Evolutionary conservation across 148 eudicot genomes (phyloP).

Genomic region (Diospyros kaki): DNA sequence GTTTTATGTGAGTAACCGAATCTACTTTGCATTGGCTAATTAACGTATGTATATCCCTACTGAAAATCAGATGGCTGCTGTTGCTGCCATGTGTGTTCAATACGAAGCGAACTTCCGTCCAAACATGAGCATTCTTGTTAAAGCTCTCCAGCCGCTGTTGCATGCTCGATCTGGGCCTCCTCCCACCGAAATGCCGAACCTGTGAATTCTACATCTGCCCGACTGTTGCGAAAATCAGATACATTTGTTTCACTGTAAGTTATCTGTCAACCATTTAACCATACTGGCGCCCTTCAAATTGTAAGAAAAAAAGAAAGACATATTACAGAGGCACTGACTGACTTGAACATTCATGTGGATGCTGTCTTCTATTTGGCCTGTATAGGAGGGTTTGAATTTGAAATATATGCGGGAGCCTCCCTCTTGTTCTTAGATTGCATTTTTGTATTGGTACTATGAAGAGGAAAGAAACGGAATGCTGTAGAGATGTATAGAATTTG

Average conservation of each 20-base stretch:
- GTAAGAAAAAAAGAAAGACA: background rate
- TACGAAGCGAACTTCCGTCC: slow-evolving; percentile 82
- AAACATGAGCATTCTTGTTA: slow-evolving; percentile 76
- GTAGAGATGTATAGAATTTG: slow-evolving; percentile 4
- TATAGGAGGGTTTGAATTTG: background rate
- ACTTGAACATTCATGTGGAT: background rate
- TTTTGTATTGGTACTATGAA: background rate
- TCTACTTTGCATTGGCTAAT: background rate
- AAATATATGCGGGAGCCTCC: background rate
- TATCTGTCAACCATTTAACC: slow-evolving; percentile 2
- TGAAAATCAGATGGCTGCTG: slow-evolving; percentile 74
- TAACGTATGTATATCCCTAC: background rate
- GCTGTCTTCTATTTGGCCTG: slow-evolving; percentile 5
- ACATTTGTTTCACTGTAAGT: slow-evolving; percentile 1
- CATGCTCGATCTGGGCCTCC: slow-evolving; percentile 51
- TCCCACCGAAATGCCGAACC: slow-evolving; percentile 31
- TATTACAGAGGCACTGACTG: too few species aligned
- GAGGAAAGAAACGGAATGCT: background rate
- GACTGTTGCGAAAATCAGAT: too few species aligned
- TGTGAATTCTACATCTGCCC: slow-evolving; percentile 12
- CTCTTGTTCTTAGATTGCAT: background rate
- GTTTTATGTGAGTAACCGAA: background rate
- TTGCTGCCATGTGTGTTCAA: slow-evolving; percentile 85
- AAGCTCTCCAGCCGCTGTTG: slow-evolving; percentile 75
- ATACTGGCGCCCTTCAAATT: slow-evolving; percentile 1